Percentiles rank a stretch among this genome's conserved stretches.
Evolutionary conservation across 441 rosid species (phyloP).

Genomic region (Raphanus hybrid): DNA sequence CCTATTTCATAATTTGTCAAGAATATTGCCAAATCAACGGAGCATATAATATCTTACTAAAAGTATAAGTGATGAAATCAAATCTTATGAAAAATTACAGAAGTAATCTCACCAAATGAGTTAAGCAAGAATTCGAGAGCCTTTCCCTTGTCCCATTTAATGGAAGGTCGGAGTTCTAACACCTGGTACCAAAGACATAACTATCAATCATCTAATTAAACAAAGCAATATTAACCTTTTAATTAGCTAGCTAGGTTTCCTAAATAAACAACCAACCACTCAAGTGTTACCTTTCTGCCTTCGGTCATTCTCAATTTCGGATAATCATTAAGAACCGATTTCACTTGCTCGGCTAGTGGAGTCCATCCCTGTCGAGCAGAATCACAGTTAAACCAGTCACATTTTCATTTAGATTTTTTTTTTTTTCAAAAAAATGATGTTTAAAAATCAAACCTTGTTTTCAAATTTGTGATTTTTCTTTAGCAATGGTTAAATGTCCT

Average conservation of each 20-base stretch:
- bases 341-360: constrained; percentile 59
- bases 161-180: constrained; percentile 71
- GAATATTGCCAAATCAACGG: not conserved
- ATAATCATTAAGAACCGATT: constrained; percentile 53
- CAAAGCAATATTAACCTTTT: not conserved
- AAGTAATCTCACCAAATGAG: constrained; percentile 46
- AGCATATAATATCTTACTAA: not conserved
- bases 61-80: not conserved
- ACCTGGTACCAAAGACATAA: constrained; percentile 42
- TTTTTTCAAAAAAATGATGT: no score
- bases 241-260: not conserved
- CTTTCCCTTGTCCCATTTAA: constrained; percentile 74
- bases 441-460: no score
- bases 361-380: constrained; percentile 51
- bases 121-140: constrained; percentile 68
- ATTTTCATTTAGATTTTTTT: no score
- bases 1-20: constrained; percentile 37
- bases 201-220: not conserved
- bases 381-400: no score
- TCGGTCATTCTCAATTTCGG: constrained; percentile 60
- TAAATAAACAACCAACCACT: not conserved
- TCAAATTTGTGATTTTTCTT: not conserved
- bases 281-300: constrained; percentile 61
- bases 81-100: not conserved
- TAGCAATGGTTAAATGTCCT: not conserved